Evolutionary conservation across 164 flowering plant genomes (phyloP).

Genomic region (Magnolia officinalis): DNA sequence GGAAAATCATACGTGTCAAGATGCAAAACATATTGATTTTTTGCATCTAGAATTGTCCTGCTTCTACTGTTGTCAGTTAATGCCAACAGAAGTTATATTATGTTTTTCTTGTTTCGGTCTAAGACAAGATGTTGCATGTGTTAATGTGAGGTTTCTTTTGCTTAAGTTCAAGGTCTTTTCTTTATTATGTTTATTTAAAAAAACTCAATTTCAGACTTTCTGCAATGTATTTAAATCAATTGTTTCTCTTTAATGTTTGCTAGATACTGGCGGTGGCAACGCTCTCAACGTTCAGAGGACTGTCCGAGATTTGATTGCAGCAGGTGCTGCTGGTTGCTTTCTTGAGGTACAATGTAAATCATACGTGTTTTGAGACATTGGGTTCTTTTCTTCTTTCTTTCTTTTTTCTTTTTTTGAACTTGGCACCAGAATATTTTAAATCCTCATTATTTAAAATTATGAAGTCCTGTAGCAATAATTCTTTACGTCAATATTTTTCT

Average conservation of each 20-base stretch:
- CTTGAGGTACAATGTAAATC: slow-evolving; percentile 22
- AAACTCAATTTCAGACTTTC: neutral
- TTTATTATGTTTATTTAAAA: neutral
- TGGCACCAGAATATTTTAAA: neutral
- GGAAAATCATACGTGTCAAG: no score
- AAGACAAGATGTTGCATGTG: neutral
- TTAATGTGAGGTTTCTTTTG: neutral
- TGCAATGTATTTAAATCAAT: neutral
- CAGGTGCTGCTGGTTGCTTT: slow-evolving; percentile 33
- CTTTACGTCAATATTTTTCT: neutral
- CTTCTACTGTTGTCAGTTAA: no score
- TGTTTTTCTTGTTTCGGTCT: no score
- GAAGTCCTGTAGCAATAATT: neutral
- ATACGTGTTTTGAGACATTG: neutral
- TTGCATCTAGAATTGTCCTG: no score
- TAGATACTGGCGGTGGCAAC: slow-evolving; percentile 36
- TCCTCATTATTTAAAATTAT: neutral
- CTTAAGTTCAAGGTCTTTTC: neutral
- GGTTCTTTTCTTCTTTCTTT: neutral
- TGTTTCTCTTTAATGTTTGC: neutral
- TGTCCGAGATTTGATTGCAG: slow-evolving; percentile 25
- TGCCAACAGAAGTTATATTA: no score
- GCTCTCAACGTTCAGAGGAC: slow-evolving; percentile 31
- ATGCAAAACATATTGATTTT: no score
- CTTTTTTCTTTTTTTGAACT: neutral